Evolutionary conservation across 2,329 filamentous ascomycete genomes (phyloP), one percentile per base, ranked within the genome.

Genomic region (Colletotrichum orchidophilum): DNA sequence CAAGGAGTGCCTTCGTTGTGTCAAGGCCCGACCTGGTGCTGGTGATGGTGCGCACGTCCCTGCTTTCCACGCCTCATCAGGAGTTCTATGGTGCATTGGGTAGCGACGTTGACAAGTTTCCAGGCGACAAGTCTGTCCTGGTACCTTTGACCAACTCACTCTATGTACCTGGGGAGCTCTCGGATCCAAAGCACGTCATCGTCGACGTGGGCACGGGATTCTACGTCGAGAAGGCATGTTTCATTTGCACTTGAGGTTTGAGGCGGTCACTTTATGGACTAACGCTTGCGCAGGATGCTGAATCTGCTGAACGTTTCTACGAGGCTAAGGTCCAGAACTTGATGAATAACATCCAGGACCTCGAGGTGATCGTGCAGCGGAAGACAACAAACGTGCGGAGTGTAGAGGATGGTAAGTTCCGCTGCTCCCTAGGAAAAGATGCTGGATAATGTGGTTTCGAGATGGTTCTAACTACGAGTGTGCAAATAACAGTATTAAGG

Each of bases 171-270:
- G 97, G 96, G 35, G 91, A 88, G 49, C 86, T 98, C 50, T 88
- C 93, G 55, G 90, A 92, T 80, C 87, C 92, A 1, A 89, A 94
- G 68, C 91, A 91, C 72, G 94, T 97, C 7, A 87, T 98, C 70
- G 94, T 98, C 50, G 96, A 98, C 81, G 91, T 98, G 24, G 96
- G 96, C 24, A 98, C 96, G 1, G 96, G 96, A 0, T 98, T 97
- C 80, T 95, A 95, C 78, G 92, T 98, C 63, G 95, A 98, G 83
- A 99, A 99, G 90, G 92, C 93, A 64, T 27, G 74, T 9, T n/a
- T 27, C 74, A 67, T 78, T 66, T 27, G 13, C 7, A 26, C 27
- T 59, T 27, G 5, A 6, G 1, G 15, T 8, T 1, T 1, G 2
- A n/a, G 4, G 3, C 8, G 9, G 46, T 61, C 26, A 66, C 18